Evolutionary conservation across 139 green algal species (phyloP).

Genomic region (Gonium pectorale): DNA sequence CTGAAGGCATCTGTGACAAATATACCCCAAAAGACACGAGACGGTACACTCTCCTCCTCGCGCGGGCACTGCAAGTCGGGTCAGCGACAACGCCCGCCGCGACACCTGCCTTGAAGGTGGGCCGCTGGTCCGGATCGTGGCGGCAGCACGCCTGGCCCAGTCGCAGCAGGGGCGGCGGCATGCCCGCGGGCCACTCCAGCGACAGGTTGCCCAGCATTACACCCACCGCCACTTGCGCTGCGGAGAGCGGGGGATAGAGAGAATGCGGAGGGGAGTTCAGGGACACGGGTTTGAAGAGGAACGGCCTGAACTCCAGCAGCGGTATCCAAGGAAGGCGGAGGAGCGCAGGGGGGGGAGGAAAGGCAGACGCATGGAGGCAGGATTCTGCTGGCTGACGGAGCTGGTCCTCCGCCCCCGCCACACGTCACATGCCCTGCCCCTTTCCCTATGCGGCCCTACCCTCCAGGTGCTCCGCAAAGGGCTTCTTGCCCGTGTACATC

Average conservation of each 20-base stretch:
- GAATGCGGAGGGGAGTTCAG: neutral
- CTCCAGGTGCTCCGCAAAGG: slow-evolving; percentile 27
- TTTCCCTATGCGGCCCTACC: neutral
- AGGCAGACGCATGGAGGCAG: neutral
- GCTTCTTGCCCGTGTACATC: slow-evolving; percentile 40
- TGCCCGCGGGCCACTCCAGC: slow-evolving; percentile 31
- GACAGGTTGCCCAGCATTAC: slow-evolving; percentile 28
- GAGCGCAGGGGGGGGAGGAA: neutral
- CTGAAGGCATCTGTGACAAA: too few species aligned
- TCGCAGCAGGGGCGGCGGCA: slow-evolving; percentile 19
- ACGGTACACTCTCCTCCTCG: neutral
- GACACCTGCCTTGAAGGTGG: slow-evolving; percentile 21
- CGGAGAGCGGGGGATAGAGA: neutral
- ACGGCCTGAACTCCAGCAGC: too few species aligned
- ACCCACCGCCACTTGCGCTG: slow-evolving; percentile 42
- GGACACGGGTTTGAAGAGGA: too few species aligned
- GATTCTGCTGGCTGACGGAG: too few species aligned
- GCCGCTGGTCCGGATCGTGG: slow-evolving; percentile 7
- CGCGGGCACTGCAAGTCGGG: neutral
- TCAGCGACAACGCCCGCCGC: neutral
- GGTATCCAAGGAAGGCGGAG: neutral
- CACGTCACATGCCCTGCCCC: neutral
- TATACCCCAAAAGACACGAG: neutral
- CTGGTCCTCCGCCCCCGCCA: neutral
- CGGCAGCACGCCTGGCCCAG: slow-evolving; percentile 35